These are phyloP conservation scores for Yamadazyma akitaensis DNA, from an alignment of 805 yeast genomes.

Conservation along the genomic window DNA sequence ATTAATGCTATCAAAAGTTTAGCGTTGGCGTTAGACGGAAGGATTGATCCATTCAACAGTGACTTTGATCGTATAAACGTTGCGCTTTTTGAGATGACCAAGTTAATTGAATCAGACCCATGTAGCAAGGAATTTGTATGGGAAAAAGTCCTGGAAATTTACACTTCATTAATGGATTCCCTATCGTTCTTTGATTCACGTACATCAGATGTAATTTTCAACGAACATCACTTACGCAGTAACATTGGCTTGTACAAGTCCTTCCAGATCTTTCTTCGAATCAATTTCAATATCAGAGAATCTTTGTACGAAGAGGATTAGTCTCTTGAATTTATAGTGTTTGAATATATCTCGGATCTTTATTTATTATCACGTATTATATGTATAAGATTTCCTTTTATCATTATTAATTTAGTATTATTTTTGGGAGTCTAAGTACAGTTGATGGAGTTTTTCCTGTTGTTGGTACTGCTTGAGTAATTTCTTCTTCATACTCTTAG, in stretches of 20 bases:
- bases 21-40: background rate
- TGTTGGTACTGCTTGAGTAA: slow-evolving; percentile 70
- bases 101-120: background rate
- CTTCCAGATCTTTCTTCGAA: background rate
- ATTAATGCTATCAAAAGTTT: background rate
- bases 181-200: background rate
- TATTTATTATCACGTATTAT: background rate
- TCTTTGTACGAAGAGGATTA: background rate
- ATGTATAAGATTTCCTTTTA: background rate
- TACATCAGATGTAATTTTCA: background rate
- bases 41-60: background rate
- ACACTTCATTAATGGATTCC: background rate
- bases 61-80: background rate
- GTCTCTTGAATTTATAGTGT: background rate
- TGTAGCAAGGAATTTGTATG: background rate
- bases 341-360: background rate
- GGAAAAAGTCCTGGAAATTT: background rate
- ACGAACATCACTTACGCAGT: background rate
- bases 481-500: slow-evolving; percentile 85
- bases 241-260: background rate
- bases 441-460: slow-evolving; percentile 79
- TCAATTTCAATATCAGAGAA: background rate
- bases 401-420: background rate
- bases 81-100: background rate
- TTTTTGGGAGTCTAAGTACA: slow-evolving; percentile 34